These are phyloP conservation scores for Silene noctiflora DNA, from an alignment of 179 eudicot genomes.

Conservation along the genomic window DNA sequence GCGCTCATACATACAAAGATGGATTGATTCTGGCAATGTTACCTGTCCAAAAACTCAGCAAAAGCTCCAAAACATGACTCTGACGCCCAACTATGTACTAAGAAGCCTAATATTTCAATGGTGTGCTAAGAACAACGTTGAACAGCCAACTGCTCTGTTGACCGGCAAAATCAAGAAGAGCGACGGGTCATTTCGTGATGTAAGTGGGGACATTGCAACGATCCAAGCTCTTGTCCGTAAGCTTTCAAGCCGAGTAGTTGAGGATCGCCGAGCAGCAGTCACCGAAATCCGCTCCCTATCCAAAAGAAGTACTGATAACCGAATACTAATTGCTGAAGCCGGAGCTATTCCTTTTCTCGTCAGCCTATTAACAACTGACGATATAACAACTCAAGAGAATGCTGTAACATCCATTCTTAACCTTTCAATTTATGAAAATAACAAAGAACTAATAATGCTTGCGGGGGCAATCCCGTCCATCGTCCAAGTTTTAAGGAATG, in stretches of 20 bases:
- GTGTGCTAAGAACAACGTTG: slow-evolving; percentile 44
- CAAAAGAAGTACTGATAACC: slow-evolving; percentile 43
- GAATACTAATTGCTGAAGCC: slow-evolving; percentile 49
- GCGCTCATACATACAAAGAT: slow-evolving; percentile 47
- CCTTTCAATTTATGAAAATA: slow-evolving; percentile 43
- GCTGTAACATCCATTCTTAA: slow-evolving; percentile 49
- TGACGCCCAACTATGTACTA: slow-evolving; percentile 43
- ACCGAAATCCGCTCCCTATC: slow-evolving; percentile 45
- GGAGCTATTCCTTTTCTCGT: slow-evolving; percentile 46
- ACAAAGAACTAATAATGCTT: slow-evolving; percentile 49
- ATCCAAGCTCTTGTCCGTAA: slow-evolving; percentile 43
- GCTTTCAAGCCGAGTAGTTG: slow-evolving; percentile 33
- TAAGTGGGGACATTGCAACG: slow-evolving; percentile 42
- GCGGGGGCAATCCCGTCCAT: slow-evolving; percentile 47
- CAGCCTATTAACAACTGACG: slow-evolving; percentile 38
- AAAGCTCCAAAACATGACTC: slow-evolving; percentile 39
- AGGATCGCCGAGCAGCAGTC: slow-evolving; percentile 34
- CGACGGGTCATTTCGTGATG: slow-evolving; percentile 49
- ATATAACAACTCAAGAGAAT: slow-evolving; percentile 41
- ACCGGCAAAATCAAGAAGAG: slow-evolving; percentile 46
- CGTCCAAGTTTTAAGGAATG: slow-evolving; percentile 45
- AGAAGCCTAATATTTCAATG: slow-evolving; percentile 44
- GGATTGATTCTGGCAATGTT: slow-evolving; percentile 46
- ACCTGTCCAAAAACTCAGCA: slow-evolving; percentile 50
- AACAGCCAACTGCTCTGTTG: slow-evolving; percentile 42